phyloP scores from a whole-genome alignment of 1,284 basidiomycete genomes.

The Marasmius oreades region DNA sequence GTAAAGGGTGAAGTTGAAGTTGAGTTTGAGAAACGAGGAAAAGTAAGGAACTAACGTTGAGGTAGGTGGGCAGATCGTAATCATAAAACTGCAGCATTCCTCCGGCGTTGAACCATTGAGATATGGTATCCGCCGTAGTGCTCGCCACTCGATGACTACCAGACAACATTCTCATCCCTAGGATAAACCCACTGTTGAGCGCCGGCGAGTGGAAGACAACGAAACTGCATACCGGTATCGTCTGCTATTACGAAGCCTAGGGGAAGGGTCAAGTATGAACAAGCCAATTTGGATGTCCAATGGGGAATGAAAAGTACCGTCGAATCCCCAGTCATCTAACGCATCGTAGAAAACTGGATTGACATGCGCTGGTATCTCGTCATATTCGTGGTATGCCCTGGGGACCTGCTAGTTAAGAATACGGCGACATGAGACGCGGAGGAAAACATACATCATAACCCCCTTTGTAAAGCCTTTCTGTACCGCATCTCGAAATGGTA shows the following conservation, averaged over 20 bases:
- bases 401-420: not conserved
- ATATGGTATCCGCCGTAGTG: slow-evolving; percentile 21
- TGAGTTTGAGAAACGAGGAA: not conserved
- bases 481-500: slow-evolving; percentile 26
- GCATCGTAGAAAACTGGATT: slow-evolving; percentile 24
- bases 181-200: not conserved
- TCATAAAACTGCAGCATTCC: slow-evolving; percentile 27
- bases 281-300: not conserved
- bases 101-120: slow-evolving; percentile 30
- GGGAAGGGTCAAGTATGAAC: not conserved
- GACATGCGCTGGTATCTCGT: slow-evolving; percentile 24
- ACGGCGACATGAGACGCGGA: not conserved
- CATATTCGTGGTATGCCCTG: slow-evolving; percentile 27
- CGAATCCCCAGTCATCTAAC: slow-evolving; percentile 23
- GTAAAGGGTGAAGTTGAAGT: not conserved
- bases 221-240: slow-evolving; percentile 18
- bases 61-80: slow-evolving; percentile 19
- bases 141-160: slow-evolving; percentile 19
- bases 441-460: slow-evolving; percentile 24
- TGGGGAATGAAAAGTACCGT: slow-evolving; percentile 15
- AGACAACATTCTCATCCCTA: slow-evolving; percentile 20
- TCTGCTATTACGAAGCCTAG: slow-evolving; percentile 25
- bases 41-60: slow-evolving; percentile 15
- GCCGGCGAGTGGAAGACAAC: not conserved
- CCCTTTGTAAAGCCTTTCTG: slow-evolving; percentile 25